Base-by-base conservation (phyloP, 2,329 filamentous ascomycete genomes). In the Fusarium miscanthi region DNA sequence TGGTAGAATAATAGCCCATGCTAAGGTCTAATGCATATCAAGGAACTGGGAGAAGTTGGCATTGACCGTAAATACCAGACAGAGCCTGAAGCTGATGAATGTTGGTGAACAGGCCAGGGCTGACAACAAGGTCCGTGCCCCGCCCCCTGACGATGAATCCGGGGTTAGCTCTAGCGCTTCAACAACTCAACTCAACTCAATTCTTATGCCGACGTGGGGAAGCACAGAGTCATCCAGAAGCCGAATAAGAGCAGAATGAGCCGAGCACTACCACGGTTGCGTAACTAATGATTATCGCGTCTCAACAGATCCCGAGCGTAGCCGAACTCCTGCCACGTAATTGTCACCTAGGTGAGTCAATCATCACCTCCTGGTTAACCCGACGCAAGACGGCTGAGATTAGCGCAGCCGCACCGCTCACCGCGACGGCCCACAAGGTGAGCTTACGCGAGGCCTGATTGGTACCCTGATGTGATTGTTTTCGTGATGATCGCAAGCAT, bases 341-440 rank as follows among this genome's bases (percentile, higher is more conserved):
- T 58, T 8, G 58, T 71, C 61, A 71, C 66, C 66, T 59, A 71
- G 66, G 70, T 73, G 70, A 73, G 70, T 68, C 70, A 73, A 58
- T 17, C 43, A 40, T 7, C 30, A 6, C 14, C 45, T 31, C 58
- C 70, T 69, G 17, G 25, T 69, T 71, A 71, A 68, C 54, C 70
- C 70, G 70, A 73, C 8, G 38, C 49, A 70, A 73, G 70, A 64
- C 70, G 59, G 37, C 38, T 21, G 30, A 46, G 66, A 45, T 68
- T 73, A 73, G 70, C 66, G 70, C 62, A n/a, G 40, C 57, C 66
- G 66, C 66, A 41, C 23, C 6, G 2, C 10, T 59, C 35, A 48
- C 54, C 49, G 41, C 14, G n/a, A 1, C 6, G 66, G 19, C 62
- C 66, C 66, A 74, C 70, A 71, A 48, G 70, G 57, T 51, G 56